Base-by-base conservation (phyloP, 371 early-diverging fungal species). In the Rhizopus sp. region DNA sequence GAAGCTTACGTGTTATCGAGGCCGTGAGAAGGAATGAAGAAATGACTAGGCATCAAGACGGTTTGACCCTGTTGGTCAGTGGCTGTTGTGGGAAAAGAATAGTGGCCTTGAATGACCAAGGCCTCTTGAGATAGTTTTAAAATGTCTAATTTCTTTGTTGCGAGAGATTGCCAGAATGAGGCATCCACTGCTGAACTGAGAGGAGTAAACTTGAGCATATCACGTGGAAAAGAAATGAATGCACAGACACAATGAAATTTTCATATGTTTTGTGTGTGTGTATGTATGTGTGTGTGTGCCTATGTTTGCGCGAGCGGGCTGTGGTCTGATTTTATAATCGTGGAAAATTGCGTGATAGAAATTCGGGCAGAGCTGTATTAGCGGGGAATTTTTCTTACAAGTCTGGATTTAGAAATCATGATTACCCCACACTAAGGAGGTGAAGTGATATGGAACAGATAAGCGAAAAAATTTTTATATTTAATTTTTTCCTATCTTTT, bases 131-230 rank as follows among this genome's bases (percentile, higher is more conserved):
- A 90, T 23, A 95, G 83, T 53, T 83, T 82, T 55, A 89, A 83
- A 29, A 84, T 66, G 64, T 96, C 85, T 52, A 96, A 83, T 75
- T 96, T 96, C 53, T 83, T 84, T n/a, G 80, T 72, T 0, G 88
- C 83, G 6, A 96, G 77, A 5, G 84, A 68, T 57, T 92, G 89
- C 97, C 97, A 96, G 65, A 96, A 96, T 34, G 93, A 81, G 4
- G 93, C 88, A 60, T 93, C 94, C 1, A 95, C 92, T 10, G 90
- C 88, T 32, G 93, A 92, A 30, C 75, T 69, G 66, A 93, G 90
- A 6, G 91, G 84, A 50, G 89, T 85, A 66, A 94, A 96, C 69
- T 91, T 93, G 9, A 96, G 77, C 31, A 89, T 69, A 33, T 60
- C 59, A 49, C 12, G n/a, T 48, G 29, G 15, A 50, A 42, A 29